Conservation (phyloP, 495 filamentous ascomycete genomes). For the Penicillium cataractarum region DNA sequence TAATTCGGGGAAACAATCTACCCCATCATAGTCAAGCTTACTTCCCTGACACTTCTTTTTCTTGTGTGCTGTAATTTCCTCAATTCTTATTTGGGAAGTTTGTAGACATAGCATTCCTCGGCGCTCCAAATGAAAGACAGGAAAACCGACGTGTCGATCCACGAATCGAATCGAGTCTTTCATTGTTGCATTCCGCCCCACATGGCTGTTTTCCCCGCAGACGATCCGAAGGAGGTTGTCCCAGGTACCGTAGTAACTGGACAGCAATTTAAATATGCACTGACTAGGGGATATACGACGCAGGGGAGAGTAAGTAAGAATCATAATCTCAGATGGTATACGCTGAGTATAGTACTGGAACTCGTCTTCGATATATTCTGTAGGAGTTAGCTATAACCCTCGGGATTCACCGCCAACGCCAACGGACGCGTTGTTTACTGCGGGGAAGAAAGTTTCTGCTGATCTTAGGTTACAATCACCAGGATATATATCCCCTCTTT, state of each 20-base stretch:
- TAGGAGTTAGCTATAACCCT: too few relatives aligned
- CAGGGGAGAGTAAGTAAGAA: background rate
- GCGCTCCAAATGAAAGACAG: background rate
- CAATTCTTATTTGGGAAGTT: background rate
- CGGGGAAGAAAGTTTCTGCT: slow-evolving; percentile 7
- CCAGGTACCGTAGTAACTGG: too few relatives aligned
- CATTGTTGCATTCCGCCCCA: background rate
- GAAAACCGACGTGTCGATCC: background rate
- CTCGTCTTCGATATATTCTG: background rate
- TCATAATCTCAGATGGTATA: too few relatives aligned
- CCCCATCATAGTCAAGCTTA: background rate
- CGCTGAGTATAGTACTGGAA: too few relatives aligned
- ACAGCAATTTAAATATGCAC: slow-evolving; percentile 14
- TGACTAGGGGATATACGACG: background rate
- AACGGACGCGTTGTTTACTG: slow-evolving; percentile 16
- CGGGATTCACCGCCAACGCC: slow-evolving; percentile 17
- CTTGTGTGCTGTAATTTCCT: background rate
- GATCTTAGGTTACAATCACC: background rate
- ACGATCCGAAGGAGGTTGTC: background rate
- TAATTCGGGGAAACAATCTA: background rate
- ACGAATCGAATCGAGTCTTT: slow-evolving; percentile 3
- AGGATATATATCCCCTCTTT: background rate
- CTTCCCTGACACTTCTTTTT: background rate
- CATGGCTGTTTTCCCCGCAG: slow-evolving; percentile 8
- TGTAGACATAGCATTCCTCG: slow-evolving; percentile 1